These are phyloP conservation scores for Babesia gibsoni DNA, from an alignment of 169 alveolate species.

Conservation along the genomic window DNA sequence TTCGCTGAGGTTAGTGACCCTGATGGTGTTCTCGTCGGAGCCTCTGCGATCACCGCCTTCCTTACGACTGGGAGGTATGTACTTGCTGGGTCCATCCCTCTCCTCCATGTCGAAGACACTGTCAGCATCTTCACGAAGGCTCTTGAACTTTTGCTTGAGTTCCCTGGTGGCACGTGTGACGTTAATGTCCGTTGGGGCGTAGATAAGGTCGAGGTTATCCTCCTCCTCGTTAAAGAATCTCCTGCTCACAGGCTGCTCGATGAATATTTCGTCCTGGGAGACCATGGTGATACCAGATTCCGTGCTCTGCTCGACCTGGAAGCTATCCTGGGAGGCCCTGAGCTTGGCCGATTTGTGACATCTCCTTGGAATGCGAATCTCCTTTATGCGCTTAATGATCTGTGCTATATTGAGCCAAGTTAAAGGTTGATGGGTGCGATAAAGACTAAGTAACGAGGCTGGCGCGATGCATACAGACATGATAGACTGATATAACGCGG, in stretches of 20 bases:
- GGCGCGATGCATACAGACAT: no score
- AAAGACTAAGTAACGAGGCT: background rate
- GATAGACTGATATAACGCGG: no score
- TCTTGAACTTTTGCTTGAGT: slow-evolving; percentile 70
- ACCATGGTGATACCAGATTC: slow-evolving; percentile 44
- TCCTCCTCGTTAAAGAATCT: slow-evolving; percentile 32
- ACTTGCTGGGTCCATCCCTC: slow-evolving; percentile 44
- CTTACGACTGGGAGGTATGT: slow-evolving; percentile 58
- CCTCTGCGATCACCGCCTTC: slow-evolving; percentile 58
- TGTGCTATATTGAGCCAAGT: slow-evolving; percentile 7
- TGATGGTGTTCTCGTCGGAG: slow-evolving; percentile 82
- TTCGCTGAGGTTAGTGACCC: slow-evolving; percentile 86
- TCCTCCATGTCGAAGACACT: slow-evolving; percentile 37
- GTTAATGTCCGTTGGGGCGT: slow-evolving; percentile 71
- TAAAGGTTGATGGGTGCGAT: background rate
- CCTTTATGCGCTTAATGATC: slow-evolving; percentile 76
- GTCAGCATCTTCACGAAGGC: slow-evolving; percentile 68
- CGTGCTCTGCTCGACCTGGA: slow-evolving; percentile 61
- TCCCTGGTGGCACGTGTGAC: slow-evolving; percentile 71
- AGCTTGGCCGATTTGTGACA: slow-evolving; percentile 66
- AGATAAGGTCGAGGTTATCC: slow-evolving; percentile 62
- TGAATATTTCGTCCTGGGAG: slow-evolving; percentile 67
- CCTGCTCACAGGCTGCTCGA: slow-evolving; percentile 65
- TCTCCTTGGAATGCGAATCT: slow-evolving; percentile 55
- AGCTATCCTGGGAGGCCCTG: slow-evolving; percentile 62